Evolutionary conservation across 805 yeast genomes (phyloP).

Genomic region (Candida broadrunensis): DNA sequence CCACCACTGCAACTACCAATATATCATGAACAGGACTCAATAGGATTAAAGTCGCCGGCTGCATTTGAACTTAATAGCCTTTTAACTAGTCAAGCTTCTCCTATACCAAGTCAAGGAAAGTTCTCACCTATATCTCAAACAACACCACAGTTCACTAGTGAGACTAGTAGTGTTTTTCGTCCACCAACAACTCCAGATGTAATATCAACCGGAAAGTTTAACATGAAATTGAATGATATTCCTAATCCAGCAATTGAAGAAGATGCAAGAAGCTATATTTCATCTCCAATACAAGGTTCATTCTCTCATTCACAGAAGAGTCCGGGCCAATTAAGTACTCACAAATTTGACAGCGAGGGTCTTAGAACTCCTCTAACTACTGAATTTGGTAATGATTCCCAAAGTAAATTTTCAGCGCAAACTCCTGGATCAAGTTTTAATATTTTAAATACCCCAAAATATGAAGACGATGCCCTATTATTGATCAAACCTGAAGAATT

Average conservation of each 20-base stretch:
- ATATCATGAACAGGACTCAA: not conserved
- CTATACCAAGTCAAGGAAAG: not conserved
- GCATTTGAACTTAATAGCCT: not conserved
- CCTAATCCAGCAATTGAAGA: slow-evolving; percentile 3
- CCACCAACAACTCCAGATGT: slow-evolving; percentile 16
- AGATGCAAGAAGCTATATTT: slow-evolving; percentile 10
- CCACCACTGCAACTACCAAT: not conserved
- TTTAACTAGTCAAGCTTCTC: not conserved
- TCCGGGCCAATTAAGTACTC: not conserved
- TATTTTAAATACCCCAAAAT: slow-evolving; percentile 20
- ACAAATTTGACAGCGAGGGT: slow-evolving; percentile 1
- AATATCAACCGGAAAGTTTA: slow-evolving; percentile 6
- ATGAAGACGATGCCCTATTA: slow-evolving; percentile 38
- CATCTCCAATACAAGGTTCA: slow-evolving; percentile 12
- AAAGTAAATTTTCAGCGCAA: slow-evolving; percentile 4
- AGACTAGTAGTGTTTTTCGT: not conserved
- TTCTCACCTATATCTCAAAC: not conserved
- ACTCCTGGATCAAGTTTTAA: slow-evolving; percentile 25
- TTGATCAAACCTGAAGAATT: slow-evolving; percentile 61
- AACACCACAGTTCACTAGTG: not conserved
- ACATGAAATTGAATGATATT: slow-evolving; percentile 3
- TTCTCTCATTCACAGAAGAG: slow-evolving; percentile 1
- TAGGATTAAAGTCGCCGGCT: slow-evolving; percentile 1
- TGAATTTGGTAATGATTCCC: not conserved
- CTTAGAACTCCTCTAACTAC: slow-evolving; percentile 7